phyloP scores from a whole-genome alignment of 192 early-diverging fungal genomes.

The Phycomyces blakesleeanus region DNA sequence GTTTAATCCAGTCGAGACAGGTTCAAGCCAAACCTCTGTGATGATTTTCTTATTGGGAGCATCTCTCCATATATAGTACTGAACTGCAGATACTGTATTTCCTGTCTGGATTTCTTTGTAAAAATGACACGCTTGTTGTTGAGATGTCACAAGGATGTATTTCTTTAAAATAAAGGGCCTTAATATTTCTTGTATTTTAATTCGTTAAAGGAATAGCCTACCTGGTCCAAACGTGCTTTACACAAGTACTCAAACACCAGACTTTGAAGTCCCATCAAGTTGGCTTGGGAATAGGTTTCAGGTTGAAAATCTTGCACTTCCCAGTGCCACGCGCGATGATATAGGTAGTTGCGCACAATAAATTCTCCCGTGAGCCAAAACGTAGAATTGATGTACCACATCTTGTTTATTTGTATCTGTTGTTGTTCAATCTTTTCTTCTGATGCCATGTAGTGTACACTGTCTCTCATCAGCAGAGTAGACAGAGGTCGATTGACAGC shows the following conservation, averaged over 20 bases:
- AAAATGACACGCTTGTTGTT: constrained; percentile 37
- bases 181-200: not conserved
- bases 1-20: constrained; percentile 10
- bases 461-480: constrained; percentile 44
- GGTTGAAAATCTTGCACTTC: constrained; percentile 38
- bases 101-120: constrained; percentile 42
- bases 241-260: constrained; percentile 51
- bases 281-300: constrained; percentile 29
- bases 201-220: not conserved
- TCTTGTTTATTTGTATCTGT: constrained; percentile 7
- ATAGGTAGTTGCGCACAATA: constrained; percentile 48
- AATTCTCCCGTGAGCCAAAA: constrained; percentile 33
- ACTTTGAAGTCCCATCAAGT: constrained; percentile 37
- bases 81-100: constrained; percentile 31
- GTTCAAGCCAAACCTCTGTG: constrained; percentile 59
- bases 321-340: constrained; percentile 49
- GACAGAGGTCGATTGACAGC: constrained; percentile 35
- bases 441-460: constrained; percentile 21
- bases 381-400: constrained; percentile 29
- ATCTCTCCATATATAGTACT: constrained; percentile 49
- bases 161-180: constrained; percentile 1
- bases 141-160: constrained; percentile 36
- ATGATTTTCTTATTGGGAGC: constrained; percentile 36
- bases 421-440: not conserved
- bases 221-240: constrained; percentile 41